Evolutionary conservation across 306 rosid genomes (phyloP).

Genomic region (Trichosanthes truncata): DNA sequence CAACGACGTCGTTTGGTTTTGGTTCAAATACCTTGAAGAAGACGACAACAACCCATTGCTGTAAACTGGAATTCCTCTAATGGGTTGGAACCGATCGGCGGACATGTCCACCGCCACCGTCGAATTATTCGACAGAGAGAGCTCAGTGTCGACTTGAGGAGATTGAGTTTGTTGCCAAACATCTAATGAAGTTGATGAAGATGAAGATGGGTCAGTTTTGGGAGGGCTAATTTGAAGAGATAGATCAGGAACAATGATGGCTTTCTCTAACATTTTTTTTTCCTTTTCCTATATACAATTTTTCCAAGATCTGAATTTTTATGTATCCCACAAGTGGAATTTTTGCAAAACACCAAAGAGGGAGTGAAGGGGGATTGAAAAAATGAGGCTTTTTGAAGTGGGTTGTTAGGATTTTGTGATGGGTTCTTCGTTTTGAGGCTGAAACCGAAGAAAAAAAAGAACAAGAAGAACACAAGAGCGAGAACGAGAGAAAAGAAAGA

Average conservation of each 20-base stretch:
- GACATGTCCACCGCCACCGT: constrained; percentile 16
- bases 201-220: constrained; percentile 43
- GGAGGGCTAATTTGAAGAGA: constrained; percentile 76
- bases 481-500: not conserved
- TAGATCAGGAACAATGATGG: constrained; percentile 52
- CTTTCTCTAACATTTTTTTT: constrained; percentile 4
- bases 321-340: not conserved
- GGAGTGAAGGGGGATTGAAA: not conserved
- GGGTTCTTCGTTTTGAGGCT: not conserved
- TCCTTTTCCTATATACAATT: not conserved
- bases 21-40: constrained; percentile 19
- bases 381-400: not conserved
- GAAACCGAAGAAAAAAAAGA: not conserved
- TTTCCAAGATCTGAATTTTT: not conserved
- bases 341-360: not conserved
- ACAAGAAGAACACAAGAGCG: not conserved
- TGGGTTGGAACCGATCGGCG: constrained; percentile 26
- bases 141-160: constrained; percentile 14
- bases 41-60: constrained; percentile 18
- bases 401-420: not conserved
- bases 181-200: constrained; percentile 37
- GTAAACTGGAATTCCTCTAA: constrained; percentile 64
- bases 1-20: constrained; percentile 15
- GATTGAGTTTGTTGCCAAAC: constrained; percentile 26
- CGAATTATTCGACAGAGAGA: constrained; percentile 29